Evolutionary conservation across 805 yeast species (phyloP).

Genomic region (Zygosaccharomyces bisporus): DNA sequence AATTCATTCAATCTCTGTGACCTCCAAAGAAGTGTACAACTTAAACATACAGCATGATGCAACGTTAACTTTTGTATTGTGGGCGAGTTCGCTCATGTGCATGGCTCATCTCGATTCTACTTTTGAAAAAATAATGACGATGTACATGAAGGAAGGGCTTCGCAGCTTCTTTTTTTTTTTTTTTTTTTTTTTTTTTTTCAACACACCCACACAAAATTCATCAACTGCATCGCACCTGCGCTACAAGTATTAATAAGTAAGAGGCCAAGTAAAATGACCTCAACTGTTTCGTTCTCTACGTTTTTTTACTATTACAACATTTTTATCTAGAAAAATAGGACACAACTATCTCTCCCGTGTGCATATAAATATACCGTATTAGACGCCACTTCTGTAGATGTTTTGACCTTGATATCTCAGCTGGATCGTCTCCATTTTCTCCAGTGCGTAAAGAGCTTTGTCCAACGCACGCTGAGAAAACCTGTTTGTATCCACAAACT

Average conservation of each 20-base stretch:
- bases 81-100: background rate
- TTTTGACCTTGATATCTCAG: constrained; percentile 84
- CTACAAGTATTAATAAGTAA: no score
- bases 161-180: background rate
- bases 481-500: constrained; percentile 65
- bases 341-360: no score
- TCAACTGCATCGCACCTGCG: no score
- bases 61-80: background rate
- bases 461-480: constrained; percentile 72
- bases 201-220: background rate
- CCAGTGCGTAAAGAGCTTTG: constrained; percentile 74
- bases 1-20: background rate
- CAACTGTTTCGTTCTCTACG: no score
- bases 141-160: background rate
- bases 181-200: background rate
- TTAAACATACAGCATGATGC: constrained; percentile 12
- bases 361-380: constrained; percentile 8
- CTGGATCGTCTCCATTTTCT: constrained; percentile 81
- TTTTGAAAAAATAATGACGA: background rate
- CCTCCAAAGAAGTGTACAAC: no score
- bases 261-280: no score
- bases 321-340: no score
- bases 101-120: background rate
- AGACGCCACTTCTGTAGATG: constrained; percentile 71
- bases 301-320: no score